Conservation (phyloP, 352 stramenopile species). For the Globisporangium irregulare region DNA sequence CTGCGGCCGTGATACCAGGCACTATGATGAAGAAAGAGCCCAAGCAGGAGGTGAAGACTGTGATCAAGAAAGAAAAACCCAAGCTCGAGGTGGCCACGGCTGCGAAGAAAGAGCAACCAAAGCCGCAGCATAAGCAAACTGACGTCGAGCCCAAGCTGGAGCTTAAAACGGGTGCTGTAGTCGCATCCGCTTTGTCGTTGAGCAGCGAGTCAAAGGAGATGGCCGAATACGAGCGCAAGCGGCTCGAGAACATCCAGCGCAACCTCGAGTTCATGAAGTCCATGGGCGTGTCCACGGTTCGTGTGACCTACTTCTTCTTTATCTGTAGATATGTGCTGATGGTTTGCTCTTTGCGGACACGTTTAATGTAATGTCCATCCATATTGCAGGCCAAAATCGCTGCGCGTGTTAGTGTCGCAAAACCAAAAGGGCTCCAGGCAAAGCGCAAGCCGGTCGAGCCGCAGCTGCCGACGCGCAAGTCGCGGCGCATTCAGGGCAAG, state of each 20-base stretch:
- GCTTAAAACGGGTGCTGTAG: slow-evolving; percentile 7
- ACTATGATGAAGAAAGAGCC: slow-evolving; percentile 12
- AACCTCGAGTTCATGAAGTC: slow-evolving; percentile 83
- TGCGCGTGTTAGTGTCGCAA: slow-evolving; percentile 30
- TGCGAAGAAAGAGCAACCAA: neutral
- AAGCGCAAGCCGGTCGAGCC: slow-evolving; percentile 28
- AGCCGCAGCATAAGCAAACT: neutral
- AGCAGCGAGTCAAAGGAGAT: slow-evolving; percentile 22
- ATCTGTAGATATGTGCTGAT: neutral
- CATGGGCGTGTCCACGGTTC: slow-evolving; percentile 74
- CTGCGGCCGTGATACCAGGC: neutral
- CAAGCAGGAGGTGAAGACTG: slow-evolving; percentile 7
- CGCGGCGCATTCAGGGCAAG: slow-evolving; percentile 58
- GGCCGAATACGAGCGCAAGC: slow-evolving; percentile 79
- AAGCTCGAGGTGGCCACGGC: neutral
- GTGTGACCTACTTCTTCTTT: slow-evolving; percentile 3
- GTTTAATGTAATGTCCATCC: neutral
- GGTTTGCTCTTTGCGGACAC: neutral
- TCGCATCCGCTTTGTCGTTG: neutral
- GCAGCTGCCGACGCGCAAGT: slow-evolving; percentile 48
- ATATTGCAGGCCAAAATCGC: slow-evolving; percentile 50
- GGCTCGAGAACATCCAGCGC: slow-evolving; percentile 79
- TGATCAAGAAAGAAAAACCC: slow-evolving; percentile 13
- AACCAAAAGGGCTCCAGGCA: slow-evolving; percentile 6
- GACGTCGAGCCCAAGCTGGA: neutral